phyloP scores from a whole-genome alignment of 345 rosid genomes.

The Eucalyptus pauciflora region DNA sequence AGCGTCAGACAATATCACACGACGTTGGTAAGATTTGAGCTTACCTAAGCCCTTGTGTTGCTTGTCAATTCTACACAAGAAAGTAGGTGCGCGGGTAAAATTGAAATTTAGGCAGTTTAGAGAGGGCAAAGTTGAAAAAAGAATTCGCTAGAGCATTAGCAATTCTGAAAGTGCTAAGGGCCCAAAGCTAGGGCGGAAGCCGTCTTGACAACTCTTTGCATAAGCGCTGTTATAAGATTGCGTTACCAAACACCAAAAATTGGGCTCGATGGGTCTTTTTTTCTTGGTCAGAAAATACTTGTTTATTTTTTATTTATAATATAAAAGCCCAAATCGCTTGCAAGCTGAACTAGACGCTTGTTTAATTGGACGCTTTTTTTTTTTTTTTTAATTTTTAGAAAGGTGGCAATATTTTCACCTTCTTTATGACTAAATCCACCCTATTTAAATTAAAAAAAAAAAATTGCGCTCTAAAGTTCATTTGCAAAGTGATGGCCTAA shows the following conservation, averaged over 20 bases:
- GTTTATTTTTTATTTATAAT: too few relatives aligned
- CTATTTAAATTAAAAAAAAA: not conserved
- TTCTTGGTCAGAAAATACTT: too few relatives aligned
- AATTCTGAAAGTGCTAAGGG: not conserved
- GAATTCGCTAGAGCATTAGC: accelerated
- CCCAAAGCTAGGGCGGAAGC: not conserved
- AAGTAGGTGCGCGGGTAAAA: not conserved
- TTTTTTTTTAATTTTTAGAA: too few relatives aligned
- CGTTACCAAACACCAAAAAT: not conserved
- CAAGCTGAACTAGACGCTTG: not conserved
- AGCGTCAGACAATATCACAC: too few relatives aligned
- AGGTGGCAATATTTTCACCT: not conserved
- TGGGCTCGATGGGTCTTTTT: not conserved
- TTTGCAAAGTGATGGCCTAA: not conserved
- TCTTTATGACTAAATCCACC: not conserved
- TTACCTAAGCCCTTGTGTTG: not conserved
- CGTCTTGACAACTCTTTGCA: not conserved
- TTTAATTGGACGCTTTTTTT: too few relatives aligned
- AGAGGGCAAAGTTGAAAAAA: not conserved
- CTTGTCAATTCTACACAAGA: not conserved
- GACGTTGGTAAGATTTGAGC: not conserved
- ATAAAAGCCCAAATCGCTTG: not conserved
- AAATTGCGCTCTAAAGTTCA: not conserved
- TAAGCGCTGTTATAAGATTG: not conserved
- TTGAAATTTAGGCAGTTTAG: accelerated